A percentile compares a stretch with the other conserved stretches of the same genome.
Evolutionary conservation across 176 grass and related monocot species (phyloP).

Genomic region (Cenchrus americanus): DNA sequence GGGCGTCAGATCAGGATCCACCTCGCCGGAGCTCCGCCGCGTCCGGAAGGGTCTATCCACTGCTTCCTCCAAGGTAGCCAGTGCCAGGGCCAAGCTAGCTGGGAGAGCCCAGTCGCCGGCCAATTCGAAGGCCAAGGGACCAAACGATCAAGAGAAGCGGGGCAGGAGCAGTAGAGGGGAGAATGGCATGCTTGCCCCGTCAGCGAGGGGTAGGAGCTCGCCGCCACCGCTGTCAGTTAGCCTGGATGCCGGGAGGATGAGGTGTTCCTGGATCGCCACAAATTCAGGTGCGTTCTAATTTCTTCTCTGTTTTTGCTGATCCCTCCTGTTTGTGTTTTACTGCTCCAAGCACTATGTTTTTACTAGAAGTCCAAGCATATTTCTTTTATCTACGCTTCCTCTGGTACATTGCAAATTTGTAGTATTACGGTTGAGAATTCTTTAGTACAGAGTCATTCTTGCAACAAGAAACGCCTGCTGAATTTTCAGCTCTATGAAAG

Average conservation of each 20-base stretch:
- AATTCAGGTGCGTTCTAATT: constrained; percentile 45
- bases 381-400: neutral
- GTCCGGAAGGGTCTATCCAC: neutral
- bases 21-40: constrained; percentile 32
- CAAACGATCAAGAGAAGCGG: constrained; percentile 16
- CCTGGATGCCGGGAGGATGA: constrained; percentile 17
- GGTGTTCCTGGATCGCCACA: constrained; percentile 64
- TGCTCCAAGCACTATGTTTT: neutral
- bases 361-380: neutral
- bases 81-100: neutral
- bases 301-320: neutral
- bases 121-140: neutral
- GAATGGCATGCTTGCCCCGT: neutral
- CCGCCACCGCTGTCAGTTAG: neutral
- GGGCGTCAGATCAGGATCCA: constrained; percentile 26
- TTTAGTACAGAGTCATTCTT: no score
- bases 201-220: neutral
- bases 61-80: neutral
- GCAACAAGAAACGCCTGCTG: neutral
- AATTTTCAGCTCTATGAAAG: neutral
- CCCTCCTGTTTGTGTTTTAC: neutral
- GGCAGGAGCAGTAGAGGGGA: neutral
- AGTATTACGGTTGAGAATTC: no score
- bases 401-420: neutral
- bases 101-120: neutral